Conservation (phyloP, 306 rosid species). For the Psophocarpus tetragonolobus region DNA sequence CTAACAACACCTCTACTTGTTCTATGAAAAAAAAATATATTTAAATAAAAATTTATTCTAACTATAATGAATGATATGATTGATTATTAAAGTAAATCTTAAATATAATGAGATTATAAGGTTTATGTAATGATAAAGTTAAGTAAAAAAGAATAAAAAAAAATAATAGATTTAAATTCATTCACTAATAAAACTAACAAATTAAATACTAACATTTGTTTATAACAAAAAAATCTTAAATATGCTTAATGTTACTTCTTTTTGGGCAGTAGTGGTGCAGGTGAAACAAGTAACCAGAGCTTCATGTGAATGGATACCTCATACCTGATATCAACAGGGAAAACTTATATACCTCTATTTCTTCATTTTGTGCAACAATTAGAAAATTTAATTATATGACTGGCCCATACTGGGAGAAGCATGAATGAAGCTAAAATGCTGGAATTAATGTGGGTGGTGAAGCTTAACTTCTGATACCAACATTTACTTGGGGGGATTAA, state of each 20-base stretch:
- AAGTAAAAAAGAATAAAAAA: too few species aligned
- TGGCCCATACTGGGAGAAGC: neutral
- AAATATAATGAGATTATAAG: too few species aligned
- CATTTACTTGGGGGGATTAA: neutral
- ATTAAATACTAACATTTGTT: too few species aligned
- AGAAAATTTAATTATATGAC: neutral
- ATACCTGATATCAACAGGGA: neutral
- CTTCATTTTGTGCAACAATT: slow-evolving; percentile 2
- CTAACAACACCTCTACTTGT: too few species aligned
- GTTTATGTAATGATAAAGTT: too few species aligned
- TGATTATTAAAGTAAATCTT: too few species aligned
- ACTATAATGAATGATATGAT: too few species aligned
- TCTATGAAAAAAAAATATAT: too few species aligned
- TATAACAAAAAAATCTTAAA: too few species aligned
- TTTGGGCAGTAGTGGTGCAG: slow-evolving; percentile 53
- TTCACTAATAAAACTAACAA: too few species aligned
- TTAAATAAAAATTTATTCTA: too few species aligned
- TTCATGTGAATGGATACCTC: slow-evolving; percentile 46
- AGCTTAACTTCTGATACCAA: neutral
- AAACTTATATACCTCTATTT: neutral
- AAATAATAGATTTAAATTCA: too few species aligned
- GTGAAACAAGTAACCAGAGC: slow-evolving; percentile 56
- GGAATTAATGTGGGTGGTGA: slow-evolving; percentile 20
- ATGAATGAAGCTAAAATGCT: neutral
- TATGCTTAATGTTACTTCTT: slow-evolving; percentile 5